Evolutionary conservation across 257 asterid species (phyloP).

Genomic region (Gentiana macrophylla): DNA sequence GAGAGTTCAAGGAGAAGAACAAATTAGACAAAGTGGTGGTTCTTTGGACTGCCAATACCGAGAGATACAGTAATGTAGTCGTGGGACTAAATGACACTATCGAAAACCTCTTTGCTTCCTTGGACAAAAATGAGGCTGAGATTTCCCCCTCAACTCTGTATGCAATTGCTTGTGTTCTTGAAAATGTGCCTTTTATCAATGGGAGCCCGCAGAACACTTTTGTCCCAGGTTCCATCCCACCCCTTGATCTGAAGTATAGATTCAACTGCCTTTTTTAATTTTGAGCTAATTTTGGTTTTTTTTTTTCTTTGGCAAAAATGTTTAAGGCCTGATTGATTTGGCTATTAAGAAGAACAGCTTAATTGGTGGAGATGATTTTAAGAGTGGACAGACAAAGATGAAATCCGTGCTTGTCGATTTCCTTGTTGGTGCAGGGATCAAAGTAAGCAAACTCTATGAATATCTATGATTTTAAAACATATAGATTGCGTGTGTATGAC

Average conservation of each 20-base stretch:
- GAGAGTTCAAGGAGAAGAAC: slow-evolving; percentile 87
- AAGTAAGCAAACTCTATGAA: slow-evolving; percentile 32
- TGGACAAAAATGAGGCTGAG: slow-evolving; percentile 74
- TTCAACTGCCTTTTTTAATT: background rate
- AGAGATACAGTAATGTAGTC: slow-evolving; percentile 76
- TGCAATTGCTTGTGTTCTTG: slow-evolving; percentile 72
- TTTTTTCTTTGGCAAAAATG: background rate
- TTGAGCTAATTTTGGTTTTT: background rate
- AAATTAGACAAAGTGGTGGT: slow-evolving; percentile 83
- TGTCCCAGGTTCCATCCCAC: slow-evolving; percentile 55
- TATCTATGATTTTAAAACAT: too few species aligned
- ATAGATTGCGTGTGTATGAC: too few species aligned
- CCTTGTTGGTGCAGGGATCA: slow-evolving; percentile 98
- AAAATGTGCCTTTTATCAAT: slow-evolving; percentile 77
- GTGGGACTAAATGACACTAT: slow-evolving; percentile 79
- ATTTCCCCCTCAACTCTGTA: slow-evolving; percentile 80
- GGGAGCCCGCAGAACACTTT: slow-evolving; percentile 99
- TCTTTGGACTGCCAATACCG: slow-evolving; percentile 98
- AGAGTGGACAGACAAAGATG: slow-evolving; percentile 99
- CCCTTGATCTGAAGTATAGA: background rate
- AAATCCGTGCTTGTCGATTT: slow-evolving; percentile 93
- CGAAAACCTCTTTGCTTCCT: slow-evolving; percentile 68
- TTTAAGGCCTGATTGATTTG: slow-evolving; percentile 69
- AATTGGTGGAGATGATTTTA: slow-evolving; percentile 96
- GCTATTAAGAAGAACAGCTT: slow-evolving; percentile 73